A percentile compares a stretch with the other conserved stretches of the same genome.
These are phyloP conservation scores for Paecilomyces sp. DNA, from an alignment of 2,329 filamentous ascomycete genomes.

Conservation along the genomic window DNA sequence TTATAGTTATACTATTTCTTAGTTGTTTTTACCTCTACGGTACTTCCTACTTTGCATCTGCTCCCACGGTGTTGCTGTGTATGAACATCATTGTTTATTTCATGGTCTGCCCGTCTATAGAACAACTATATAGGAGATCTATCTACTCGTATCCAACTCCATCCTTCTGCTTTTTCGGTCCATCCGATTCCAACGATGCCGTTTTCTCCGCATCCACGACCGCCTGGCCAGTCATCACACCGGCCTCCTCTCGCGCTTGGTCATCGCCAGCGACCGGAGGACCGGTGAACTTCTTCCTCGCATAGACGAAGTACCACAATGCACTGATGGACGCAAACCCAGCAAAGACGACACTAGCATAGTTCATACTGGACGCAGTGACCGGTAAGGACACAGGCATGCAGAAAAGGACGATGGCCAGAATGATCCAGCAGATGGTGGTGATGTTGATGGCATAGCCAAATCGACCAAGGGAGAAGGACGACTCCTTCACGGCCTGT, in stretches of 20 bases:
- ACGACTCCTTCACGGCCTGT: conserved; percentile 57
- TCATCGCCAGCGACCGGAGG: conserved; percentile 36
- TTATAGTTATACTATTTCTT: background rate
- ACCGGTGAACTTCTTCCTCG: conserved; percentile 57
- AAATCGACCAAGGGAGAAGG: conserved; percentile 62
- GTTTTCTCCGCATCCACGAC: conserved; percentile 26
- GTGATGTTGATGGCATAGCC: conserved; percentile 62
- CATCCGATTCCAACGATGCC: background rate
- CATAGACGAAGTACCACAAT: conserved; percentile 57
- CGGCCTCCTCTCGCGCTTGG: conserved; percentile 15
- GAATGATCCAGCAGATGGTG: conserved; percentile 62
- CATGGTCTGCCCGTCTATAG: background rate
- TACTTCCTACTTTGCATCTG: no score
- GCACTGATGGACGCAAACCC: conserved; percentile 55
- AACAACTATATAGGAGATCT: background rate
- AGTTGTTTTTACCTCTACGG: no score
- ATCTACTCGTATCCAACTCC: background rate
- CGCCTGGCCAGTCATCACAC: conserved; percentile 24
- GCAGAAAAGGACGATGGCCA: conserved; percentile 67
- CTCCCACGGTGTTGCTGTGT: background rate
- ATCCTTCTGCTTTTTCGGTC: conserved; percentile 9
- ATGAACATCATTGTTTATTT: background rate
- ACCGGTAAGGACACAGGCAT: conserved; percentile 62
- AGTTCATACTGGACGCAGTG: conserved; percentile 54
- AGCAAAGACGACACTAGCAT: conserved; percentile 59